Conservation (phyloP, 2,329 filamentous ascomycete species). For the Aspergillus fischeri region DNA sequence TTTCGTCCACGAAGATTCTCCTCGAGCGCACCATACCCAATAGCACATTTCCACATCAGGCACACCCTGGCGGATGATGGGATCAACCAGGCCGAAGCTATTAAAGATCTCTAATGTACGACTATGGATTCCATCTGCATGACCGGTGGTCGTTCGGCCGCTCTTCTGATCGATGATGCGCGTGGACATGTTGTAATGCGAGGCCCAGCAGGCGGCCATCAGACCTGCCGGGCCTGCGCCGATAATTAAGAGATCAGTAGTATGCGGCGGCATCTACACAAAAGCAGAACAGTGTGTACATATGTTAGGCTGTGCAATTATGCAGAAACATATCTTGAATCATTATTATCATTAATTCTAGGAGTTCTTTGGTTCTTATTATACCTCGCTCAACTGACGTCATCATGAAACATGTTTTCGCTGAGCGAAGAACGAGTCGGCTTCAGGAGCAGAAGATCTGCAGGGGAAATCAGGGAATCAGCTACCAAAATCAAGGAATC, state of each 20-base stretch:
- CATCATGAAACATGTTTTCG: not conserved
- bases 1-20: not conserved
- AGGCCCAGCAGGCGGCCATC: constrained; percentile 15
- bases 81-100: constrained; percentile 57
- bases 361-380: no score
- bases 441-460: not conserved
- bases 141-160: constrained; percentile 24
- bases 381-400: not conserved
- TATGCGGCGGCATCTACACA: not conserved
- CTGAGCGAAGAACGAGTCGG: no score
- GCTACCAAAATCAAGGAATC: not conserved
- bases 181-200: constrained; percentile 13
- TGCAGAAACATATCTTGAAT: no score
- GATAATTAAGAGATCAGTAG: not conserved
- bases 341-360: no score
- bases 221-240: constrained; percentile 3
- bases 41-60: constrained; percentile 9
- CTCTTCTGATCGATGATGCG: constrained; percentile 19
- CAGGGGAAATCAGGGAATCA: not conserved
- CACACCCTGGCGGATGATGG: constrained; percentile 1
- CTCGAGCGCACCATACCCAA: constrained; percentile 7
- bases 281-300: not conserved
- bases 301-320: not conserved
- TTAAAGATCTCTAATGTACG: constrained; percentile 70
- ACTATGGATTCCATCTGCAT: constrained; percentile 57